Conservation (phyloP, 2,329 filamentous ascomycete genomes). For the Esteya vermicola region DNA sequence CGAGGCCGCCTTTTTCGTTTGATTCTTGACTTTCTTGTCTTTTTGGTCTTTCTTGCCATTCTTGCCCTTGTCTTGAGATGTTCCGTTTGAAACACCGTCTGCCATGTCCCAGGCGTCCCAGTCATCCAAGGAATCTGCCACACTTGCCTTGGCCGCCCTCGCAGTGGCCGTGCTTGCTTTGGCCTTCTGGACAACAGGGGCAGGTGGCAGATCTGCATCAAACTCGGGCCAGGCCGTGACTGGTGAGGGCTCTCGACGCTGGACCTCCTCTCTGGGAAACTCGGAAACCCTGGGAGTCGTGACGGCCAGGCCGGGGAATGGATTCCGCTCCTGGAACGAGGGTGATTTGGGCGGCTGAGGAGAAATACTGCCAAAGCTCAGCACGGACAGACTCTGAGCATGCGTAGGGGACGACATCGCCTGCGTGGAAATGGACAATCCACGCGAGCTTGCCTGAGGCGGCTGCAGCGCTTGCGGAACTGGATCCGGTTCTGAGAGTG, state of each 20-base stretch:
- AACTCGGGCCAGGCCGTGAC: slow-evolving; percentile 31
- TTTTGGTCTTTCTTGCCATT: neutral
- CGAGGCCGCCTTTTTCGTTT: slow-evolving; percentile 3
- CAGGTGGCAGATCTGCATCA: too few relatives aligned
- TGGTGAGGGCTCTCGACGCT: slow-evolving; percentile 23
- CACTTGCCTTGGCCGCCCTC: neutral
- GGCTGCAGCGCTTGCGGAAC: too few relatives aligned
- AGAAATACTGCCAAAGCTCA: slow-evolving; percentile 16
- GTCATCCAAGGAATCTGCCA: too few relatives aligned
- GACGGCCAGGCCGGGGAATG: slow-evolving; percentile 33
- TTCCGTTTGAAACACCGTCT: slow-evolving; percentile 4
- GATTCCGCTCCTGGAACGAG: slow-evolving; percentile 38
- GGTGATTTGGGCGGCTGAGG: slow-evolving; percentile 35
- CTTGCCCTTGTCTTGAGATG: neutral
- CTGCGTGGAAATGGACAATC: too few relatives aligned
- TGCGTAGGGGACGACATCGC: too few relatives aligned
- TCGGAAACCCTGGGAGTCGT: slow-evolving; percentile 24
- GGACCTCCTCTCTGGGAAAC: slow-evolving; percentile 16
- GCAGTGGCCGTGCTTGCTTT: slow-evolving; percentile 13
- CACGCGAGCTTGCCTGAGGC: too few relatives aligned
- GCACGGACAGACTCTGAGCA: slow-evolving; percentile 17
- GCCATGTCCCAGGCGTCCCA: slow-evolving; percentile 27
- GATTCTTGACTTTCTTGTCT: neutral
- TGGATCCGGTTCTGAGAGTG: slow-evolving; percentile 6
- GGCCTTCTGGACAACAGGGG: slow-evolving; percentile 10